Evolutionary conservation across 306 rosid genomes (phyloP), one percentile per base, ranked within the genome.

Genomic region (Geum urbanum): DNA sequence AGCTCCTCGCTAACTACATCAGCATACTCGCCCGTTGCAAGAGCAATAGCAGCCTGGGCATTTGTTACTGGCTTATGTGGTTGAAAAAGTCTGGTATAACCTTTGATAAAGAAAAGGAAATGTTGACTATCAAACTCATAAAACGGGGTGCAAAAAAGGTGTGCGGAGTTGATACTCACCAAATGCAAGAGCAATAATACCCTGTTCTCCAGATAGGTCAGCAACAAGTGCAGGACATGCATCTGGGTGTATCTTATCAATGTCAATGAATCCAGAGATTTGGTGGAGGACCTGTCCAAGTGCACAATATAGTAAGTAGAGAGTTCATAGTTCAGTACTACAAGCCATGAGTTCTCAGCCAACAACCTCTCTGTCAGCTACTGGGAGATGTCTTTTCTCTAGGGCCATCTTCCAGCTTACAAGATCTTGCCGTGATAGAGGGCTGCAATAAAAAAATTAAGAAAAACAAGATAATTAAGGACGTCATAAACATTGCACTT

Each of bases 201-300:
- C 97, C 50, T 95, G 99, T 73, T 95, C 99, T 73, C 95, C 95
- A 49, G 92, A 80, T n/a, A 91, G 81, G 72, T 95, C 99, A 64
- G 97, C 96, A 72, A 91, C 95, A 76, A 95, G 82, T 4, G 99
- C 97, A 79, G 99, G 99, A 77, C 96, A 95, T 27, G 99, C 97
- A 86, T 91, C 88, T 64, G 88, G 95, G 76, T 95, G 97, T 85
- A 95, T 84, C 80, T 82, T 95, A 78, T 89, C 95, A 60, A 82
- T 66, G 83, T 95, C 99, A 47, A 95, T 87, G 80, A 95, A 95
- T 35, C 99, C 97, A 62, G 99, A 91, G 79, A 89, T 63, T 76
- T 74, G 86, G 82, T 83, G 77, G 75, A 95, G 91, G 32, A 15
- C 83, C 99, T 95, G 95, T 75, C 71, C 72, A 79, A 72, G 75